Evolutionary conservation across 345 rosid genomes (phyloP), one percentile per base, ranked within the genome.

Genomic region (Crucihimalaya himalaica): DNA sequence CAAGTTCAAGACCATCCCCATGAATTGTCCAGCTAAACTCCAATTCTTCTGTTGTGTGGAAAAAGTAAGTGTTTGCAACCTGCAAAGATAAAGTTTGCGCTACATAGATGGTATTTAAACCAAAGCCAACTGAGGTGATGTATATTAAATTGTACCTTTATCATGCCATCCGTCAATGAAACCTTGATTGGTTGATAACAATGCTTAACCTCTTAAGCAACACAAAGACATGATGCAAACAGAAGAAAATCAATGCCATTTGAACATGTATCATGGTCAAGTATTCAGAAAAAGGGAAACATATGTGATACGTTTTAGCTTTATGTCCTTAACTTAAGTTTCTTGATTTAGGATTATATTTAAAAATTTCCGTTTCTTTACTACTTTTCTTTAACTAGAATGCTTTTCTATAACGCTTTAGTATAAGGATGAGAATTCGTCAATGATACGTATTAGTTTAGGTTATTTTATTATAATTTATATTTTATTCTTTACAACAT

Each of bases 151-250:
- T 46, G 28, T 79, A 95, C 99, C 97, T 75, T 87, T 4, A 95
- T 75, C 1, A 1, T 76, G 71, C 68, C 81, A 63, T 82, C 92
- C 27, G 35, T 57, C 40, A 87, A 71, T 43, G 76, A 79, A 78
- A 86, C 88, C 82, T 95, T 95, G 82, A 92, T 90, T 28, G 97
- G 92, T 60, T 88, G 97, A 77, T 92, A 81, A 46, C 93, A 85
- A 74, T 79, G 81, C 84, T 95, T 95, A 25, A 95, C 97, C 84
- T 95, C 99, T 95, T 96, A 81, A 85, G 65, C 15, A 71, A 48
- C 70, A 66, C 65, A 66, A 39, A 71, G 51, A 47, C 19, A 57
- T 76, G 13, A 78, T 40, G 52, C 54, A 81, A 75, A 77, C 63
- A 40, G 20, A 64, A 66, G 51, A 72, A 12, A 58, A 70, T 63